Percentiles rank a stretch among this genome's conserved stretches.
These are phyloP conservation scores for Tetradesmus obliquus DNA, from an alignment of 139 green algal species.

Conservation along the genomic window DNA sequence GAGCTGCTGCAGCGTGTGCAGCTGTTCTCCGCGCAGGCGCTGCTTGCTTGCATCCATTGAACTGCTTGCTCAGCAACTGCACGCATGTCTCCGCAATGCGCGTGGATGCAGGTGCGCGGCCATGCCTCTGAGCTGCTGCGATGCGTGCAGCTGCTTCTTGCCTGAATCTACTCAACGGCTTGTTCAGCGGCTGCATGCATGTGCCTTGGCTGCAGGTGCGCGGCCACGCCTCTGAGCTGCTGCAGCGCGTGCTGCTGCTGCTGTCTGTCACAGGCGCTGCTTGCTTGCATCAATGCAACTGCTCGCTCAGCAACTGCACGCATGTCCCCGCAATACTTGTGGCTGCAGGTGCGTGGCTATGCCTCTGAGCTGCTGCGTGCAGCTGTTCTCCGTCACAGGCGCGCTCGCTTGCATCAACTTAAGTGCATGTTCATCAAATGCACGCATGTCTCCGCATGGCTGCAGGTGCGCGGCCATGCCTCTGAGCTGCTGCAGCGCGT, in stretches of 20 bases:
- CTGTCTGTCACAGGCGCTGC: neutral
- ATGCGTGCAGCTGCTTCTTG: constrained; percentile 46
- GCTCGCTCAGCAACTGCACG: too few species aligned
- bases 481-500: constrained; percentile 57
- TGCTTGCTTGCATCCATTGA: neutral
- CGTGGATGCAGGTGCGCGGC: neutral
- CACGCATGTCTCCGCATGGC: too few species aligned
- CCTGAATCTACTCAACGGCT: too few species aligned
- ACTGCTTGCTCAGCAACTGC: too few species aligned
- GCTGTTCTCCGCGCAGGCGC: constrained; percentile 48
- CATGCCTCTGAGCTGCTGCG: constrained; percentile 59
- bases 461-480: constrained; percentile 33
- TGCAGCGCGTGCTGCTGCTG: neutral
- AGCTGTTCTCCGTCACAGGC: constrained; percentile 52
- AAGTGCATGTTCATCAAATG: too few species aligned
- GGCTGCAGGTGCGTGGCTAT: neutral
- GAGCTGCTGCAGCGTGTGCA: constrained; percentile 40
- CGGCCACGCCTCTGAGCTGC: neutral
- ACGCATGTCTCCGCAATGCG: constrained; percentile 43
- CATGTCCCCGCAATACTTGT: constrained; percentile 43
- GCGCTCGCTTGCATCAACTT: too few species aligned
- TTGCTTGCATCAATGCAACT: too few species aligned
- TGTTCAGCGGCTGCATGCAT: too few species aligned
- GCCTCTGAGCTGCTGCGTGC: constrained; percentile 16
- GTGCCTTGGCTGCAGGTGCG: neutral